A percentile compares a stretch with the other conserved stretches of the same genome.
These are phyloP conservation scores for Claviceps pazoutovae DNA, from an alignment of 2,329 filamentous ascomycete genomes.

Conservation along the genomic window DNA sequence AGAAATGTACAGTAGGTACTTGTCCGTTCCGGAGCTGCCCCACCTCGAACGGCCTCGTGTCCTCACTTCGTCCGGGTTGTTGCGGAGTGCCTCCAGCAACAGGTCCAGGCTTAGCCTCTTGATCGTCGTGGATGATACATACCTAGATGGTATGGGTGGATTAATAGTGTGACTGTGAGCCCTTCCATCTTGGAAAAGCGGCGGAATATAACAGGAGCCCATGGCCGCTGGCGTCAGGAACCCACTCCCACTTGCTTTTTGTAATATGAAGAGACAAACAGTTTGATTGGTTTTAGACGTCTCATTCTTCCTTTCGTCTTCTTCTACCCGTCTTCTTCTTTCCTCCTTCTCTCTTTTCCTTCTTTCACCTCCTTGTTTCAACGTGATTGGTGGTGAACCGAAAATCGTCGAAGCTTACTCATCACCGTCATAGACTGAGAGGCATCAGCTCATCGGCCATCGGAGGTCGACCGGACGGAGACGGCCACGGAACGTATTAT, in stretches of 20 bases:
- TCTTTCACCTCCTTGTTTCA: background rate
- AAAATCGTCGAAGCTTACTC: too few species aligned
- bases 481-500: too few species aligned
- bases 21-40: too few species aligned
- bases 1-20: too few species aligned
- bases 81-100: background rate
- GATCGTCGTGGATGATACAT: background rate
- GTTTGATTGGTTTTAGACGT: background rate
- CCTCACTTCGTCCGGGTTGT: background rate
- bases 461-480: too few species aligned
- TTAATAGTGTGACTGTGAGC: too few species aligned
- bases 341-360: background rate
- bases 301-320: background rate
- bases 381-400: background rate
- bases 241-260: background rate
- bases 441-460: too few species aligned
- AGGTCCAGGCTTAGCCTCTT: constrained; percentile 1
- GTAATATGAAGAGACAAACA: background rate
- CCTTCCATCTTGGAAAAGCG: background rate
- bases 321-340: background rate
- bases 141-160: background rate
- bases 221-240: background rate
- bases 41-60: constrained; percentile 2
- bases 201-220: background rate
- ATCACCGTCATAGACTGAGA: too few species aligned